Percentiles rank a stretch among this genome's conserved stretches.
phyloP scores from a whole-genome alignment of 352 stramenopile genomes.

The Pythium diclinum region DNA sequence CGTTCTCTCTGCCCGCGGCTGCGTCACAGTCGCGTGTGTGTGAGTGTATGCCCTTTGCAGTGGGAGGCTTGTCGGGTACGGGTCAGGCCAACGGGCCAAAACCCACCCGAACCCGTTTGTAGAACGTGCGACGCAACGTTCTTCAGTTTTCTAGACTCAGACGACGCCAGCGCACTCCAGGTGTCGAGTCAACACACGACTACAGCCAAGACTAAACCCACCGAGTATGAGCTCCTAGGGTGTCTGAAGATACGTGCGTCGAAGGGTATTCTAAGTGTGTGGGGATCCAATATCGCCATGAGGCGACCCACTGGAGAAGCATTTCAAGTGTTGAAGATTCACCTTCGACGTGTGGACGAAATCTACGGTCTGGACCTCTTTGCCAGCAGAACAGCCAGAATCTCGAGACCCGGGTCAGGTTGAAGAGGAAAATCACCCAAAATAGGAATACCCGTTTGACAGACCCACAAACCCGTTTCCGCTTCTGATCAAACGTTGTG shows the following conservation, averaged over 20 bases:
- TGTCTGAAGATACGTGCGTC: not conserved
- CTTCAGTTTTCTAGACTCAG: not conserved
- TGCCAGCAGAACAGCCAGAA: not conserved
- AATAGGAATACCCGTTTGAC: slow-evolving; percentile 16
- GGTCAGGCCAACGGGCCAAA: not conserved
- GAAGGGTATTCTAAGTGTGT: not conserved
- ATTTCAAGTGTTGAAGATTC: slow-evolving; percentile 4
- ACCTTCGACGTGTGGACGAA: not conserved
- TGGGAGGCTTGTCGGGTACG: not conserved
- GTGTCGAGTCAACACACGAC: too few species aligned
- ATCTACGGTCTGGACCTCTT: not conserved
- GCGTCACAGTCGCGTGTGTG: slow-evolving; percentile 7
- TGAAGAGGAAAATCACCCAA: not conserved
- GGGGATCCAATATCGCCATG: not conserved
- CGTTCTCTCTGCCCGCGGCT: slow-evolving; percentile 7
- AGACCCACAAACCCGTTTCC: not conserved
- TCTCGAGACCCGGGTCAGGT: not conserved
- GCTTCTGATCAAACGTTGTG: slow-evolving; percentile 18
- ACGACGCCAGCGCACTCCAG: too few species aligned
- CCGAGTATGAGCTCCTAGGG: too few species aligned
- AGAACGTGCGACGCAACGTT: not conserved
- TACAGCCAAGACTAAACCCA: too few species aligned
- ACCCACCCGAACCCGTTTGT: not conserved
- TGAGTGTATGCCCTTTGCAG: slow-evolving; percentile 7
- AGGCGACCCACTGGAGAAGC: not conserved